These are phyloP conservation scores for Phytophthora idaei DNA, from an alignment of 352 stramenopile genomes.

Conservation along the genomic window DNA sequence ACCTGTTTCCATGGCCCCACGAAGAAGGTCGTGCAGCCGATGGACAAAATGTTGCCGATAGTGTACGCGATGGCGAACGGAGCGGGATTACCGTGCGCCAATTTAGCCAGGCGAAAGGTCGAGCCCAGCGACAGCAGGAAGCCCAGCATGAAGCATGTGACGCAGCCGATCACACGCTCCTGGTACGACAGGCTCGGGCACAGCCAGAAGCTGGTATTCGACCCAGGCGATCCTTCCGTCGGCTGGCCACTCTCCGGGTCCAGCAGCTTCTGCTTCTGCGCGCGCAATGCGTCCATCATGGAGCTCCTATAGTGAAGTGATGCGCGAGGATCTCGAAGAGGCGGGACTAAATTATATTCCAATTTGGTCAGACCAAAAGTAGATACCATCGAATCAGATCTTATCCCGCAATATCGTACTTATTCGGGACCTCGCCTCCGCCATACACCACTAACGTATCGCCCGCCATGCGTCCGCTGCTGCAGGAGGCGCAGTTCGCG, in stretches of 20 bases:
- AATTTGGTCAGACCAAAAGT: conserved; percentile 2
- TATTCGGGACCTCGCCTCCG: background rate
- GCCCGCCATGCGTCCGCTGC: conserved; percentile 38
- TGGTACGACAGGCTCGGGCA: conserved; percentile 85
- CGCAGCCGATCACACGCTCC: conserved; percentile 81
- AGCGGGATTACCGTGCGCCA: conserved; percentile 77
- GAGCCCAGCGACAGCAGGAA: conserved; percentile 86
- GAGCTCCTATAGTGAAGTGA: conserved; percentile 7
- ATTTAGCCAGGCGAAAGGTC: conserved; percentile 76
- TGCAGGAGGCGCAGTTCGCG: conserved; percentile 76
- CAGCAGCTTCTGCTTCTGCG: conserved; percentile 84
- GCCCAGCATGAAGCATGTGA: conserved; percentile 81
- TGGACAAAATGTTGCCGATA: conserved; percentile 83
- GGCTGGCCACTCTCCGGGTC: conserved; percentile 60
- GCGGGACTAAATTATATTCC: background rate
- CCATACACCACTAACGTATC: conserved; percentile 22
- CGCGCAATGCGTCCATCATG: conserved; percentile 71
- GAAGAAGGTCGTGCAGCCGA: conserved; percentile 88
- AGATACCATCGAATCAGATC: conserved; percentile 3
- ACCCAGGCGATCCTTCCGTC: conserved; percentile 32
- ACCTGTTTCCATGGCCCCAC: conserved; percentile 82
- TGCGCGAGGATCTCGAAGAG: background rate
- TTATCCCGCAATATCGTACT: conserved; percentile 9
- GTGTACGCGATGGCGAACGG: conserved; percentile 89
- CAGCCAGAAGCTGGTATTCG: conserved; percentile 42